Evolutionary conservation across 441 rosid genomes (phyloP).

Genomic region (Adansonia grandidieri): DNA sequence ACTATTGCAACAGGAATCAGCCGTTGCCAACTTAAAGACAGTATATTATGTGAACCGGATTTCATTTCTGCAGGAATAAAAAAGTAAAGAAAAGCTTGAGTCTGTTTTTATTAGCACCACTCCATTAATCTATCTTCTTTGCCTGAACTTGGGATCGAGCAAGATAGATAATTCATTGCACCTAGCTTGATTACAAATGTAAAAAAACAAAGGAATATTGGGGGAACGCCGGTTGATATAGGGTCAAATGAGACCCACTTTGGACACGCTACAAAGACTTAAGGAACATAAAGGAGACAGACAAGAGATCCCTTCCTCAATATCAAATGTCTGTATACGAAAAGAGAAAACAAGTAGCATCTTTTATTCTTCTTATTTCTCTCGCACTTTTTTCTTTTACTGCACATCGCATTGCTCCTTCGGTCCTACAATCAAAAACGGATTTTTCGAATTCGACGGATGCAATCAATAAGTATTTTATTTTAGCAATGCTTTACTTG

Average conservation of each 20-base stretch:
- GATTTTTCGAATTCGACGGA: too few species aligned
- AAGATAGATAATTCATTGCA: background rate
- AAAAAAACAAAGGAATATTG: too few species aligned
- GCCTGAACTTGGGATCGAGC: background rate
- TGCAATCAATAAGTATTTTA: too few species aligned
- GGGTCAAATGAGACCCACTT: conserved; percentile 3
- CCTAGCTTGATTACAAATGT: too few species aligned
- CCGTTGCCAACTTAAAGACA: background rate
- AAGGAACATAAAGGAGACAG: background rate
- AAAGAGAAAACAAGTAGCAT: background rate
- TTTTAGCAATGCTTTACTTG: too few species aligned
- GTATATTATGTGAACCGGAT: background rate
- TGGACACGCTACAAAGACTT: background rate
- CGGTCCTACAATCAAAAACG: too few species aligned
- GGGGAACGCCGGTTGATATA: background rate
- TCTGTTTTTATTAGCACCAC: background rate
- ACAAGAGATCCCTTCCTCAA: background rate
- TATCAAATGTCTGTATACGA: background rate
- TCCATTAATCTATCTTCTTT: background rate
- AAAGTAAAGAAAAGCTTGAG: background rate
- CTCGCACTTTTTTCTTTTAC: too few species aligned
- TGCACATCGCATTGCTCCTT: too few species aligned
- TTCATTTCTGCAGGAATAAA: background rate
- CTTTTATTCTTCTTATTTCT: background rate
- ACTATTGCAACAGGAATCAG: background rate